Percentiles rank a stretch among this genome's conserved stretches.
phyloP scores from a whole-genome alignment of 371 early-diverging fungal species.

The Nosema muscidifuracis region DNA sequence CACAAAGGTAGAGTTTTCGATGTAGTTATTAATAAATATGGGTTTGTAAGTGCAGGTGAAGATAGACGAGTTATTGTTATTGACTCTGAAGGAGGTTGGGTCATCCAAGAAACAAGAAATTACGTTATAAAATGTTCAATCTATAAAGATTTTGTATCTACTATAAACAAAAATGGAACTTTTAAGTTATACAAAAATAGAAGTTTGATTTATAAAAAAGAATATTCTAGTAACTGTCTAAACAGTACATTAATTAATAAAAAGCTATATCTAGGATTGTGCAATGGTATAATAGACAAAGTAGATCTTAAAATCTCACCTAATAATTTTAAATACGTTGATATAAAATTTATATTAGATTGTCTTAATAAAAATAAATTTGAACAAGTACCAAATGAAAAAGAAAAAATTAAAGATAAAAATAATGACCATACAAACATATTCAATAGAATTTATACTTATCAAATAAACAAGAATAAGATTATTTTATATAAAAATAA shows the following conservation, averaged over 20 bases:
- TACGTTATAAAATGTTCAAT: constrained; percentile 2
- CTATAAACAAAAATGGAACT: neutral
- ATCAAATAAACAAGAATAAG: neutral
- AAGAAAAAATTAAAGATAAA: neutral
- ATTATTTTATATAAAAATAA: neutral
- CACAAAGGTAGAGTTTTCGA: neutral
- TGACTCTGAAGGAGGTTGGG: neutral
- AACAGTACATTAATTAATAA: neutral
- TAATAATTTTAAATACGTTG: neutral
- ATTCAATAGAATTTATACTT: too few relatives aligned
- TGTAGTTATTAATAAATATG: neutral
- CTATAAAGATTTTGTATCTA: neutral
- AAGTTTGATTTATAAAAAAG: neutral
- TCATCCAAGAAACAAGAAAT: constrained; percentile 3
- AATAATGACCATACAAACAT: too few relatives aligned
- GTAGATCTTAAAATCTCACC: neutral
- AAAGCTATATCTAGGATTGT: neutral
- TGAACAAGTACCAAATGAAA: neutral
- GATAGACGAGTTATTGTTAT: neutral
- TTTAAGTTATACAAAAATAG: neutral
- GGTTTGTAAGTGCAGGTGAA: neutral
- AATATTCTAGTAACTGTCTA: neutral
- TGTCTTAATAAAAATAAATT: neutral
- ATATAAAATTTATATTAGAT: neutral
- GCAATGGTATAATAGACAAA: neutral